Conservation (phyloP, 176 grass and related monocot genomes). For the Triticum aestivum region DNA sequence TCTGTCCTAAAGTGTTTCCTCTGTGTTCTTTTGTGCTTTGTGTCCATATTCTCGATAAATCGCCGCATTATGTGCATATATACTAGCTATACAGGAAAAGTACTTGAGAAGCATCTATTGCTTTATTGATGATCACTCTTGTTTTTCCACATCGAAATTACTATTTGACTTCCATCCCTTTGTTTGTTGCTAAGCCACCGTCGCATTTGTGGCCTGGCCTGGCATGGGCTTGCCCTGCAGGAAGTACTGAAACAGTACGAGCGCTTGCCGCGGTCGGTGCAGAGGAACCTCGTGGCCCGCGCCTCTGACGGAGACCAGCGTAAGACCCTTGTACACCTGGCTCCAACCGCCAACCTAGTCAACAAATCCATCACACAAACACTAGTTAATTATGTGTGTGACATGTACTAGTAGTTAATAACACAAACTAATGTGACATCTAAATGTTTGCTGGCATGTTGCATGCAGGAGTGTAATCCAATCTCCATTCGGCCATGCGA, state of each 20-base stretch:
- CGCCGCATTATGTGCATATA: background rate
- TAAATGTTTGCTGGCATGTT: background rate
- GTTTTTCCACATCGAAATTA: background rate
- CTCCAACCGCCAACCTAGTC: constrained; percentile 43
- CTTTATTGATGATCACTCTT: background rate
- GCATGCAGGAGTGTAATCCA: too few relatives aligned
- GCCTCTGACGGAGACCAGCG: constrained; percentile 12
- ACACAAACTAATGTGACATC: background rate
- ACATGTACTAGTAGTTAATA: background rate
- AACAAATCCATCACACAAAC: background rate
- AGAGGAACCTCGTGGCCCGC: constrained; percentile 32
- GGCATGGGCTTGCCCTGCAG: background rate
- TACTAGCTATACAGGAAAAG: background rate
- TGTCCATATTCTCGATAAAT: background rate
- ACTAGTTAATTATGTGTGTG: background rate
- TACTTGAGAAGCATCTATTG: background rate
- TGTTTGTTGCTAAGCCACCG: background rate
- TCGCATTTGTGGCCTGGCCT: background rate
- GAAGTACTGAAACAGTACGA: background rate
- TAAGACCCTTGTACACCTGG: constrained; percentile 34
- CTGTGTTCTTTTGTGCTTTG: background rate
- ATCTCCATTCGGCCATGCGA: too few relatives aligned
- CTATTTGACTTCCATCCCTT: background rate
- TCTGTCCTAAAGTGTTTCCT: background rate
- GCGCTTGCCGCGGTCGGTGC: background rate